Conservation (phyloP, 2,329 filamentous ascomycete species). For the Diplodia corticola region DNA sequence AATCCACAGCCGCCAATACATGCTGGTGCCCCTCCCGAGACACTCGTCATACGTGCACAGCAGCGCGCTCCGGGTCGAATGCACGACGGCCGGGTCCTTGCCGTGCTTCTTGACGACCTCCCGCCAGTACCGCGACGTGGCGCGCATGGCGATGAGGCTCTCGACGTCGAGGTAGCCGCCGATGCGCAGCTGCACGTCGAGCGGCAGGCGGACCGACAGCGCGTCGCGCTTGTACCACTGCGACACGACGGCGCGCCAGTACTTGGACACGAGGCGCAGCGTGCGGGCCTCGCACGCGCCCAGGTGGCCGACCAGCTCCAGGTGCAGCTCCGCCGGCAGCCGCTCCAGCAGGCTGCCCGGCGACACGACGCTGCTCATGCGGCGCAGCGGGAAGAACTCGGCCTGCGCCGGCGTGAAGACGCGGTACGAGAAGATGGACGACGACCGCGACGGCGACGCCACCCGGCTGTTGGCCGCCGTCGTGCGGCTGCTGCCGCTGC, state of each 20-base stretch:
- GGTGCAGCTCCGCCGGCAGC: constrained; percentile 9
- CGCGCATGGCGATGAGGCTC: not conserved
- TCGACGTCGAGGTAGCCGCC: constrained; percentile 12
- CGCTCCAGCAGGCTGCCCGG: constrained; percentile 7
- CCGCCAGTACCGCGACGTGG: not conserved
- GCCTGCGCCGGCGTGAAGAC: not conserved
- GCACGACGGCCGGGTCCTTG: not conserved
- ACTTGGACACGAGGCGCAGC: constrained; percentile 9
- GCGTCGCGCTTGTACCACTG: constrained; percentile 4
- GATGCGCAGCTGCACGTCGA: constrained; percentile 3
- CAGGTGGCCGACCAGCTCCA: constrained; percentile 9
- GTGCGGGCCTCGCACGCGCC: not conserved
- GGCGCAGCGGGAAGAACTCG: not conserved
- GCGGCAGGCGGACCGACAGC: not conserved
- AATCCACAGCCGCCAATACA: constrained; percentile 11
- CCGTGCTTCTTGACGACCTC: constrained; percentile 5
- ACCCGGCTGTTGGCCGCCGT: not conserved
- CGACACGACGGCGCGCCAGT: constrained; percentile 1
- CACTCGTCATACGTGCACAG: constrained; percentile 14
- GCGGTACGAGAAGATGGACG: constrained; percentile 2
- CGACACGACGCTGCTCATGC: constrained; percentile 3
- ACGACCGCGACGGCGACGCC: not conserved
- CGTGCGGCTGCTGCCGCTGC: too few relatives aligned
- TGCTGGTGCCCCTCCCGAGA: not conserved
- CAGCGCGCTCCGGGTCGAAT: constrained; percentile 14